These are phyloP conservation scores for Annulohypoxylon nitens DNA, from an alignment of 495 filamentous ascomycete species.

Conservation along the genomic window DNA sequence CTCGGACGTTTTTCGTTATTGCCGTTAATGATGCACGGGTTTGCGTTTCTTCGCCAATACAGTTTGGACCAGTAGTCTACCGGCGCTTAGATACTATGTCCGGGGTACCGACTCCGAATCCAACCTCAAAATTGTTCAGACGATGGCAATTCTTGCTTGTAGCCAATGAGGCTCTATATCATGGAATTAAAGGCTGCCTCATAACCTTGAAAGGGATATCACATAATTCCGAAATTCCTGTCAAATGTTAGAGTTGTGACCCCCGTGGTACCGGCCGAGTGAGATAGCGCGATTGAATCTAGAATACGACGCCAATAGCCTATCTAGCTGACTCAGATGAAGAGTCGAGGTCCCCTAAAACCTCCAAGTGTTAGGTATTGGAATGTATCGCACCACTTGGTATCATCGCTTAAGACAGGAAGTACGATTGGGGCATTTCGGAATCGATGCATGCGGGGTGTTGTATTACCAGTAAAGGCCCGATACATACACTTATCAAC, in stretches of 20 bases:
- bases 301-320: conserved; percentile 30
- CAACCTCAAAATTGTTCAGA: not conserved
- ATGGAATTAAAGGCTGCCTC: not conserved
- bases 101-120: not conserved
- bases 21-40: not conserved
- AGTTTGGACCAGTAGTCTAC: not conserved
- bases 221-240: not conserved
- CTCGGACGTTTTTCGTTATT: not conserved
- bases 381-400: conserved; percentile 4
- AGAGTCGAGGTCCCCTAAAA: conserved; percentile 14
- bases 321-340: conserved; percentile 53
- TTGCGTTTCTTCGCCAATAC: conserved; percentile 2
- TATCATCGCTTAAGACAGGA: conserved; percentile 15
- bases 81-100: not conserved
- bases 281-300: conserved; percentile 36
- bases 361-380: not conserved
- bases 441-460: conserved; percentile 38
- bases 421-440: not conserved
- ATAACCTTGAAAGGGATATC: not conserved
- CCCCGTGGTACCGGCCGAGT: conserved; percentile 26
- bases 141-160: not conserved
- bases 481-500: conserved; percentile 21
- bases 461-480: conserved; percentile 36
- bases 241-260: conserved; percentile 17
- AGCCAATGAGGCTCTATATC: not conserved